These are phyloP conservation scores for Exophiala bonariae DNA, from an alignment of 2,329 filamentous ascomycete species.

Conservation along the genomic window DNA sequence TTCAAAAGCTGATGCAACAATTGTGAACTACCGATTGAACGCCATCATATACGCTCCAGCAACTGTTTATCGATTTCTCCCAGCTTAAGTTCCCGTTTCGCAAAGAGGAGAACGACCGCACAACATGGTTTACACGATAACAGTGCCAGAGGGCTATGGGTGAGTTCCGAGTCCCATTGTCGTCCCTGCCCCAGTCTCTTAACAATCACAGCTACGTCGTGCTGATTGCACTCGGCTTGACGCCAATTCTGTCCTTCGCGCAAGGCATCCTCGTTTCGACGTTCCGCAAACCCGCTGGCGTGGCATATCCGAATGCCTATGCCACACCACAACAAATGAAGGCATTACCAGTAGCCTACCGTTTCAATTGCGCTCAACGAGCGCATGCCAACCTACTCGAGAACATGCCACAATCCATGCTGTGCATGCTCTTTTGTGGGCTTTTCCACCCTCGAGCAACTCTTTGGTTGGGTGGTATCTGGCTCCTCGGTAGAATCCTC, in stretches of 20 bases:
- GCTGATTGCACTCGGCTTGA: conserved; percentile 53
- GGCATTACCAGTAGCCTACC: conserved; percentile 44
- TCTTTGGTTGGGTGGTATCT: conserved; percentile 47
- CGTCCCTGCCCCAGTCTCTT: conserved; percentile 14
- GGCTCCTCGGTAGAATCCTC: conserved; percentile 51
- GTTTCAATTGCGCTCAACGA: conserved; percentile 57
- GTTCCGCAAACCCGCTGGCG: conserved; percentile 53
- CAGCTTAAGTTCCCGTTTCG: too few species aligned
- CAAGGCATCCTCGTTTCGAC: conserved; percentile 49
- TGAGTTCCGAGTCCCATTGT: conserved; percentile 14
- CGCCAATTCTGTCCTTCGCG: conserved; percentile 53
- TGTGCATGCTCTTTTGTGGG: conserved; percentile 55
- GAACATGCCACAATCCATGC: conserved; percentile 54
- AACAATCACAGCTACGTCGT: conserved; percentile 53
- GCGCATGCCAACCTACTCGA: conserved; percentile 62
- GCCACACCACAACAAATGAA: conserved; percentile 57
- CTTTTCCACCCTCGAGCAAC: conserved; percentile 53
- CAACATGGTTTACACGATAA: conserved; percentile 22
- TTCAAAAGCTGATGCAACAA: too few species aligned
- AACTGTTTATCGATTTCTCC: too few species aligned
- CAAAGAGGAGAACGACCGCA: not conserved
- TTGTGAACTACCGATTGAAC: too few species aligned
- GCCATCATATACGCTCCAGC: too few species aligned
- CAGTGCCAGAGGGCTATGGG: conserved; percentile 25
- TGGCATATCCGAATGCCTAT: conserved; percentile 61